Evolutionary conservation across 2,329 filamentous ascomycete species (phyloP), one percentile per base, ranked within the genome.

Genomic region (Sarocladium brachiariae): DNA sequence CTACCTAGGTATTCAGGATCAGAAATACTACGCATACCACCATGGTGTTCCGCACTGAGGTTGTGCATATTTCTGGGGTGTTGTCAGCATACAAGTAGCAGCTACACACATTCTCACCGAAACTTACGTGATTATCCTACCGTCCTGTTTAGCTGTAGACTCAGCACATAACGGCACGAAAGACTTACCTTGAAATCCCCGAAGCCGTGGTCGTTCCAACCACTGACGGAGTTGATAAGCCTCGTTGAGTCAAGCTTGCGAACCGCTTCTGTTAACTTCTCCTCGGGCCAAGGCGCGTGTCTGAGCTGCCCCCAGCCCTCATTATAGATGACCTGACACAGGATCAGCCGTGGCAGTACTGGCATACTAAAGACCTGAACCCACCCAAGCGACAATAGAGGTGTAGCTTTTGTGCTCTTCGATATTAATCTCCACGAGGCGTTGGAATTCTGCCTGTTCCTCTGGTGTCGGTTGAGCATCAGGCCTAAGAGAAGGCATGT

Each of bases 11-110:
- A n/a, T n/a, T n/a, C n/a, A n/a, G 33, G 16, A 14, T 9, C 33
- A 35, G 37, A 45, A 11, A n/a, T 21, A 30, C 4, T 30, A 35
- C 6, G 5, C 43, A 31, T 47, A 47, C 43, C 83, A 86, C 59
- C 81, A 87, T 0, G 84, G 84, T 0, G 83, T 77, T 6, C 84
- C 85, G 53, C 84, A 88, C 58, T 88, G 84, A 0, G 85, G 81
- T 37, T 78, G 82, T 0, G 84, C 80, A 61, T 88, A 88, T 61
- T 87, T 84, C 65, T 77, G 54, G 2, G 6, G 14, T 6, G 18
- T 14, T 34, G 24, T 49, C 14, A 50, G 47, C 25, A 19, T 30
- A 31, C 41, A 34, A 3, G 4, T 21, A 16, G 19, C 4, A 30
- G n/a, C 14, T 16, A 21, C 2, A 16, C 3, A 11, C 3, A 19